These are phyloP conservation scores for Leccinum arenicola DNA, from an alignment of 768 basidiomycete genomes.

Conservation along the genomic window DNA sequence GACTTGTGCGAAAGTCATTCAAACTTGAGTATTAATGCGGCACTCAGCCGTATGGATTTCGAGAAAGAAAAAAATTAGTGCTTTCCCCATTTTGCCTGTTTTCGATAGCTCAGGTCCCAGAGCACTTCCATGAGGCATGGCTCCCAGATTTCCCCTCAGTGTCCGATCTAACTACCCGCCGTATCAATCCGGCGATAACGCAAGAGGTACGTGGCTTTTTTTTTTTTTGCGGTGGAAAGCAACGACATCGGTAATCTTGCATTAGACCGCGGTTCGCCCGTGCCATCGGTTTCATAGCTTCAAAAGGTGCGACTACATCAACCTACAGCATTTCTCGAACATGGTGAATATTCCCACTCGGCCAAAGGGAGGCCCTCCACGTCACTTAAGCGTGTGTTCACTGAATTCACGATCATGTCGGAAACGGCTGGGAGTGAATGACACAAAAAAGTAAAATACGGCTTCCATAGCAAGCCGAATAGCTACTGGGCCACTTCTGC, in stretches of 20 bases:
- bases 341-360: neutral
- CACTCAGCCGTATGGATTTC: constrained; percentile 10
- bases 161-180: neutral
- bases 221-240: constrained; percentile 2
- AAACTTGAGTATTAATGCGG: neutral
- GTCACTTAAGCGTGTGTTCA: neutral
- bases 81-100: neutral
- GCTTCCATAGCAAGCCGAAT: constrained; percentile 1
- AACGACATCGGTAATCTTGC: neutral
- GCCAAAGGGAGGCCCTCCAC: neutral
- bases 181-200: neutral
- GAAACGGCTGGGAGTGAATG: constrained; percentile 3
- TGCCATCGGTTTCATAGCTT: neutral
- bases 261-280: neutral
- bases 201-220: neutral
- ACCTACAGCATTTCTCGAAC: neutral
- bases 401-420: neutral
- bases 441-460: neutral
- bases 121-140: constrained; percentile 7
- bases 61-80: neutral
- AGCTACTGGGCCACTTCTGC: neutral
- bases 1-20: constrained; percentile 8
- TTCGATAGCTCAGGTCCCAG: constrained; percentile 7
- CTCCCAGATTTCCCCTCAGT: neutral
- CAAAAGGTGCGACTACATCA: neutral